Evolutionary conservation across 139 green algal genomes (phyloP), one percentile per base, ranked within the genome.

Genomic region (Pycnococcus provasolii): DNA sequence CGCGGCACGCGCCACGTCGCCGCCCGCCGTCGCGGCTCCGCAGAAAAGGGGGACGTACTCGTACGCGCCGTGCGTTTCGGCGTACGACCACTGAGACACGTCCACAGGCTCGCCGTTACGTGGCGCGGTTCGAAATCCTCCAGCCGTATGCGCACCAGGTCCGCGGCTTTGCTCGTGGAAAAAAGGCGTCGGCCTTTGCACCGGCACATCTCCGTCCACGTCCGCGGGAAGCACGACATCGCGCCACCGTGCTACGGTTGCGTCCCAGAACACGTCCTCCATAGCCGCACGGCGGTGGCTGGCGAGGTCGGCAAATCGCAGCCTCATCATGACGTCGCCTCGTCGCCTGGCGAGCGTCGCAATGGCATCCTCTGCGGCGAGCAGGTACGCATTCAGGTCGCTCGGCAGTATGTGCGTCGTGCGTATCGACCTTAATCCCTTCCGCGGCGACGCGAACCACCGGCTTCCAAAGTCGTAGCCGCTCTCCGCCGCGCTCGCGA

Each of bases 391-490:
- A 72, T 98, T 97, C 7, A 98, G 82, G 70, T 97, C 92, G 0
- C 77, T 84, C 3, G 91, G 92, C 1, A 95, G 47, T n/a, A 96
- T 76, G 26, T 70, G 58, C 3, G 89, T 96, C 45, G 87, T 95
- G 6, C 77, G 73, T 6, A 90, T 86, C 39, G 67, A 15, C 53
- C 6, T 60, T n/a, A 26, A 43, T 15, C 6, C 41, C 53, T 15
- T 37, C 53, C 5, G 5, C 53, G 53, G 53, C 13, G 53, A 26
- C 26, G 13, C 26, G 62, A 68, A 60, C 82, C 82, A 88, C 50
- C 89, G 79, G 0, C 83, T 89, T 11, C 81, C 88, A 67, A 94
- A 97, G 80, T 97, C 92, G 90, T 88, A 95, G 3, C 92, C 92
- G 4, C 78, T 89, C 77, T 96, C 92, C 0, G 92, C 92, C 0